Evolutionary conservation across 2,329 filamentous ascomycete species (phyloP).

Genomic region (Scytalidium lignicola): DNA sequence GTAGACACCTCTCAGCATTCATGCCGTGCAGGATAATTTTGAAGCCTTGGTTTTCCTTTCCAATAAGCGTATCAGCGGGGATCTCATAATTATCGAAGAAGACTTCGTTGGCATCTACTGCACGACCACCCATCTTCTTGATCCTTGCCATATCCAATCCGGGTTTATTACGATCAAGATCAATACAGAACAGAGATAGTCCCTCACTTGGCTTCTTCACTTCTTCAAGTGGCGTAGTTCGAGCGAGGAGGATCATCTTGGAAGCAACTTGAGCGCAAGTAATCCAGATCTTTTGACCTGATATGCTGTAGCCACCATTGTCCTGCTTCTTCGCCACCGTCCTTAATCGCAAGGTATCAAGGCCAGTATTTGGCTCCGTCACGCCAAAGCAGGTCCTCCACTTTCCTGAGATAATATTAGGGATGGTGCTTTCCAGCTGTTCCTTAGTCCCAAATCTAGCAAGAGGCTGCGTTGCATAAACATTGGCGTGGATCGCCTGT

Average conservation of each 20-base stretch:
- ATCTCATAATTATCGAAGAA: conserved; percentile 79
- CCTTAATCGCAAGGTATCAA: conserved; percentile 68
- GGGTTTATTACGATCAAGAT: conserved; percentile 57
- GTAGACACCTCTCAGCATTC: conserved; percentile 71
- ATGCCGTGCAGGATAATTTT: conserved; percentile 73
- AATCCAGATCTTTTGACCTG: conserved; percentile 86
- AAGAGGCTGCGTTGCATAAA: conserved; percentile 72
- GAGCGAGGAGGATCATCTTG: conserved; percentile 78
- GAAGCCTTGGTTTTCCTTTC: conserved; percentile 71
- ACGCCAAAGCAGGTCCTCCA: conserved; percentile 77
- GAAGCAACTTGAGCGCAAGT: conserved; percentile 76
- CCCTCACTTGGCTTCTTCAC: conserved; percentile 68
- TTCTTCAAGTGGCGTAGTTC: conserved; percentile 66
- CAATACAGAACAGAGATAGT: conserved; percentile 75
- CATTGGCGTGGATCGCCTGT: conserved; percentile 58
- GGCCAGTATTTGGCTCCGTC: conserved; percentile 75
- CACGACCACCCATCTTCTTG: conserved; percentile 79
- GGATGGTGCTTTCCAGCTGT: conserved; percentile 60
- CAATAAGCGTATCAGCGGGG: conserved; percentile 59
- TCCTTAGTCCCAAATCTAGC: conserved; percentile 65
- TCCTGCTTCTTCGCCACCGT: conserved; percentile 57
- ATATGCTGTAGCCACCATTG: conserved; percentile 58
- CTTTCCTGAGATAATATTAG: conserved; percentile 65
- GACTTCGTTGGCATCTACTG: conserved; percentile 80
- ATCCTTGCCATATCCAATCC: conserved; percentile 58